Conservation (phyloP, 257 asterid genomes). For the Solanum gracilifrons region DNA sequence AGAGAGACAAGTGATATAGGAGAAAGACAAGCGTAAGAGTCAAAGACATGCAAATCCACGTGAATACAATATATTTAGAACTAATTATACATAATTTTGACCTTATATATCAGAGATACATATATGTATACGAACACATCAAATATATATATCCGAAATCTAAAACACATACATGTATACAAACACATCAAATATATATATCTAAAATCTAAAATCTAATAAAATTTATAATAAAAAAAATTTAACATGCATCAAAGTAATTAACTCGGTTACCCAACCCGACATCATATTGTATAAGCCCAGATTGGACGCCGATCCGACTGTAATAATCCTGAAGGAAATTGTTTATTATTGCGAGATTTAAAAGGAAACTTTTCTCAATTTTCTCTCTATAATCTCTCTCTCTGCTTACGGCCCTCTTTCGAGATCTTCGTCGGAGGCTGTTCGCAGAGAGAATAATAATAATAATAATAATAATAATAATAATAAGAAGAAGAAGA, state of each 20-base stretch:
- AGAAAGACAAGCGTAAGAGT: neutral
- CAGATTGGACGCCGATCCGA: neutral
- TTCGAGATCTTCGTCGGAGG: neutral
- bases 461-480: neutral
- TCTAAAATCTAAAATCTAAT: neutral
- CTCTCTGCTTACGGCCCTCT: neutral
- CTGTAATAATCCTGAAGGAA: neutral
- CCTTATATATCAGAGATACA: too few relatives aligned
- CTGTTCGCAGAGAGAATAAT: slow-evolving; percentile 11
- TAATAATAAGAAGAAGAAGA: too few relatives aligned
- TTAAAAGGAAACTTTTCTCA: neutral
- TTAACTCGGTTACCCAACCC: neutral
- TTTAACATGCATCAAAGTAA: too few relatives aligned
- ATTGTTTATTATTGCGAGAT: neutral
- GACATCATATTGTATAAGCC: neutral
- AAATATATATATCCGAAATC: too few relatives aligned
- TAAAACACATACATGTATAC: too few relatives aligned
- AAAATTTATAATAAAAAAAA: too few relatives aligned
- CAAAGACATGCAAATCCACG: neutral
- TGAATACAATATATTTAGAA: too few relatives aligned
- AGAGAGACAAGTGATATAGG: too few relatives aligned
- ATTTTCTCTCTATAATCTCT: neutral
- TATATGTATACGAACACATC: too few relatives aligned
- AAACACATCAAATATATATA: too few relatives aligned
- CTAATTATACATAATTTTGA: too few relatives aligned